Evolutionary conservation across 2,329 filamentous ascomycete genomes (phyloP), one percentile per base, ranked within the genome.

Genomic region (Sclerotinia trifoliorum): DNA sequence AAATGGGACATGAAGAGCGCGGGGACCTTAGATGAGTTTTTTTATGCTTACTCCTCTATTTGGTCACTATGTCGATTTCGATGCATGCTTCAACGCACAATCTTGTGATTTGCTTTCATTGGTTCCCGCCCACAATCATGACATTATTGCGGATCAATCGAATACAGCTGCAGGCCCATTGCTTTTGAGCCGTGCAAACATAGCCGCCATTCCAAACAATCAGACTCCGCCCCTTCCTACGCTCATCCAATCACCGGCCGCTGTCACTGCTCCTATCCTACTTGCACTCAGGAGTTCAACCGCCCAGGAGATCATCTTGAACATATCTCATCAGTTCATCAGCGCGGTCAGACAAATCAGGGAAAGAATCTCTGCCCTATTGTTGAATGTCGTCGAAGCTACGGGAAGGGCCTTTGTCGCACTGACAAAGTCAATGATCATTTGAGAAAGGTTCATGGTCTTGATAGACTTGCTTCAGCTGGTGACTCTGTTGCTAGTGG

Each of bases 371-470:
- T 61, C 19, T 67, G 48, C 24, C 32, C 55, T 21, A 46, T 61
- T 11, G 26, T 42, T 13, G 65, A 48, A 35, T 67, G 35, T 35
- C 44, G 55, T 35, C 56, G 35, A 39, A 67, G 65, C 19, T 26
- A 42, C 11, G 65, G 54, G n/a, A 66, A 3, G 11, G 46, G 56
- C 54, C 65, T 67, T 21, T 52, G 46, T 52, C 65, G 56, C 1
- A 19, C 48, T 21, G 48, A 62, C 7, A 67, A 62, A 44, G 24
- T 67, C 2, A 62, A 39, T 24, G 56, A 67, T 5, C 56, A 67
- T 35, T 32, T 67, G 48, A 48, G 2, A 46, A 52, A 61, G 19
- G 19, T 67, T 26, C 48, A 67, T 39, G 48, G 48, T n/a, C 24
- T 66, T 21, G 46, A 35, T n/a, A 39, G 29, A 24, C 21, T 29